Evolutionary conservation across 2,329 filamentous ascomycete species (phyloP), one percentile per base, ranked within the genome.

Genomic region (Clathrospora elynae): DNA sequence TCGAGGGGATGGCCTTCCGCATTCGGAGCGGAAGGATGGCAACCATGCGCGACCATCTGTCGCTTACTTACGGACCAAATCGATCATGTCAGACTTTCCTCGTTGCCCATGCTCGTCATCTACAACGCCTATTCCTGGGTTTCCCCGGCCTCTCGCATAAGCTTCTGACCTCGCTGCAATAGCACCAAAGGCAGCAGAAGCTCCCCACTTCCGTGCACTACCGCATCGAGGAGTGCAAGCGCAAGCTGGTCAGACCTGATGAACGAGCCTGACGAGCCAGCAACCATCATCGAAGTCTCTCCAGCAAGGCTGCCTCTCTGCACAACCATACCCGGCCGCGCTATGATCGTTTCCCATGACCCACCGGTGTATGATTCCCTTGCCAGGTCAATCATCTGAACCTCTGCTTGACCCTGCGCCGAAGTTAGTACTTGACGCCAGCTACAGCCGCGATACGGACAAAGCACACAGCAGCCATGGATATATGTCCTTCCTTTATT

Each of bases 181-280:
- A 55, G 40, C 20, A 12, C n/a, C 3, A 14, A 12, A 23, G 41
- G 41, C 14, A 55, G 36, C 25, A 53, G 20, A 13, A 49, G 42
- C 18, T 51, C 25, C 3, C 57, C 41, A 19, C 42, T 53, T 35
- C 45, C 47, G 18, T 53, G 39, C 30, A 49, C 35, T 19, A 48
- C 35, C 13, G 45, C 42, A 34, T 53, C 38, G 11, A 52, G 35
- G 29, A 51, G 32, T 18, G 53, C 51, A 23, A 56, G 34, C 10
- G 45, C 45, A 23, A 57, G 45, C 37, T 57, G 46, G 38, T 57
- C 55, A 35, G 55, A 51, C 35, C 33, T 43, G 23, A 59, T 53
- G 14, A 48, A 44, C 30, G 42, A 51, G 11, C 49, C 50, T 9
- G 46, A 54, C 11, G 45, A 35, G 26, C 43, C 46, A 16, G 48